Percentiles rank a stretch among this genome's conserved stretches.
phyloP scores from a whole-genome alignment of 2,329 filamentous ascomycete species.

The Salinomyces thailandicus region DNA sequence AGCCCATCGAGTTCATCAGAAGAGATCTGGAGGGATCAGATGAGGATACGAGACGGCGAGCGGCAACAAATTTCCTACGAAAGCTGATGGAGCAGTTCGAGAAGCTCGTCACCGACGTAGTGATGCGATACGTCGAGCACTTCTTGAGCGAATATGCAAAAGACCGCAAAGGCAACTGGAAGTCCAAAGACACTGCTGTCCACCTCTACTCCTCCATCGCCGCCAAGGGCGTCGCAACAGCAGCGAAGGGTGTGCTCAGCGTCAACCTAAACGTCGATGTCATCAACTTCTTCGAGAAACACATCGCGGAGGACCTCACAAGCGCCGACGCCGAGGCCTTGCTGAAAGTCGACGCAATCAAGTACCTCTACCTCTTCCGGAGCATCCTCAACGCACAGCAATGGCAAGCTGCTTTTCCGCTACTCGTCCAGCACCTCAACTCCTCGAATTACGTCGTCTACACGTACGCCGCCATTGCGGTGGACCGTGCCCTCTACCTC shows the following conservation, averaged over 20 bases:
- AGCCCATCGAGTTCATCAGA: slow-evolving; percentile 96
- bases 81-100: slow-evolving; percentile 87
- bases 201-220: slow-evolving; percentile 93
- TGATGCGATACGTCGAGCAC: slow-evolving; percentile 74
- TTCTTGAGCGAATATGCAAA: slow-evolving; percentile 68
- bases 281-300: slow-evolving; percentile 86
- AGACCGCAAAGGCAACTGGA: slow-evolving; percentile 65
- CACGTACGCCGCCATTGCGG: slow-evolving; percentile 90
- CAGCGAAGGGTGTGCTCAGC: slow-evolving; percentile 79
- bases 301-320: slow-evolving; percentile 82
- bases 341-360: slow-evolving; percentile 94
- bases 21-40: slow-evolving; percentile 93
- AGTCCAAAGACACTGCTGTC: slow-evolving; percentile 94
- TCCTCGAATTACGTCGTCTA: slow-evolving; percentile 93
- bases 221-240: slow-evolving; percentile 78
- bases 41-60: slow-evolving; percentile 81
- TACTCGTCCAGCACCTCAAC: slow-evolving; percentile 81
- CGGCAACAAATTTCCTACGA: slow-evolving; percentile 87
- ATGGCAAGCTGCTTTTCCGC: slow-evolving; percentile 80
- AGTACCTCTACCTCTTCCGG: slow-evolving; percentile 93
- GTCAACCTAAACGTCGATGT: slow-evolving; percentile 70
- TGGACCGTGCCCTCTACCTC: slow-evolving; percentile 85
- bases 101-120: slow-evolving; percentile 71
- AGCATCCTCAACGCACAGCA: slow-evolving; percentile 86
- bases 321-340: slow-evolving; percentile 66